Evolutionary conservation across 345 rosid species (phyloP).

Genomic region (Melastoma malabathricum): DNA sequence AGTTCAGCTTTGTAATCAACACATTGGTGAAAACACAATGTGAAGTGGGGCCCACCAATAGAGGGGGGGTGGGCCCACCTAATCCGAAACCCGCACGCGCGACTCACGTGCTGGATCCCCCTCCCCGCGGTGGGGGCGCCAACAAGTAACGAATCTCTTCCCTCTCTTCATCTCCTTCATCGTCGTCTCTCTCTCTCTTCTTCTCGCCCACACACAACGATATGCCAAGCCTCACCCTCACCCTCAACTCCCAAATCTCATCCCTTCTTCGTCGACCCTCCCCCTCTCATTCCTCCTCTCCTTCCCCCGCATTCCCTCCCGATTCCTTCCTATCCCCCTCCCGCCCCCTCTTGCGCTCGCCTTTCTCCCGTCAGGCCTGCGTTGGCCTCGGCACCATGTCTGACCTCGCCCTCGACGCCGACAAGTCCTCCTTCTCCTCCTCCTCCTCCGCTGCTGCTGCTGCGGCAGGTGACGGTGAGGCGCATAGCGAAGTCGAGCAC

Average conservation of each 20-base stretch:
- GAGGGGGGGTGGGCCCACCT: too few species aligned
- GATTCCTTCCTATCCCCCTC: conserved; percentile 13
- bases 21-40: too few species aligned
- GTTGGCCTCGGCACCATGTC: conserved; percentile 41
- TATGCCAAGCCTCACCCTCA: too few species aligned
- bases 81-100: too few species aligned
- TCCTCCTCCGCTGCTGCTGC: conserved; percentile 19
- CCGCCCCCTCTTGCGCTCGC: conserved; percentile 12
- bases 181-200: conserved; percentile 9
- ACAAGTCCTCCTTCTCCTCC: conserved; percentile 34
- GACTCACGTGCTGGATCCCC: too few species aligned
- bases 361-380: conserved; percentile 18
- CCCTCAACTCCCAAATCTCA: too few species aligned
- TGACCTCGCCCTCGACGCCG: conserved; percentile 34
- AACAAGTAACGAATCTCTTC: background rate
- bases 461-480: conserved; percentile 9
- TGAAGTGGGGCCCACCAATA: too few species aligned
- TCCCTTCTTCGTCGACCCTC: background rate
- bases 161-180: conserved; percentile 19
- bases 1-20: too few species aligned
- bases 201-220: background rate
- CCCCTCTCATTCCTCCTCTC: conserved; percentile 13
- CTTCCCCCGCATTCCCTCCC: conserved; percentile 16
- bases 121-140: too few species aligned
- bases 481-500: conserved; percentile 20